Conservation (phyloP, 192 early-diverging fungal species). For the Pilobolus umbonatus region DNA sequence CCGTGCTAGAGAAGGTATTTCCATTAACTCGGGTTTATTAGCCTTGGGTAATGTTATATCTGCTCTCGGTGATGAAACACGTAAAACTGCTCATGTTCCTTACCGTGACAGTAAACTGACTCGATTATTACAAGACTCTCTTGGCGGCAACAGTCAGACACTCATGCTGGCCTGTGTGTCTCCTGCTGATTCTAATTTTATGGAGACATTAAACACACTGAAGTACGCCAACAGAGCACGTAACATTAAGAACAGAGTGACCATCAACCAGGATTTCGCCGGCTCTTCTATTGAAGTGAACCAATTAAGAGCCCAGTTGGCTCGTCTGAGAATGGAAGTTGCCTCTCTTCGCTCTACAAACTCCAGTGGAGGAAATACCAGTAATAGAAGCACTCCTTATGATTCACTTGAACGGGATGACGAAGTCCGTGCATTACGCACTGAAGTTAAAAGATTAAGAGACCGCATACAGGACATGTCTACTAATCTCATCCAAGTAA, state of each 20-base stretch:
- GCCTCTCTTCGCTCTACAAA: constrained; percentile 31
- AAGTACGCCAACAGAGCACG: constrained; percentile 95
- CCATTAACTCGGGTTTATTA: constrained; percentile 94
- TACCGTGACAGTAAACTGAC: constrained; percentile 98
- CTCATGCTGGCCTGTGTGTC: constrained; percentile 94
- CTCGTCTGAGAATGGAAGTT: constrained; percentile 49
- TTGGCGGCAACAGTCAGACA: constrained; percentile 93
- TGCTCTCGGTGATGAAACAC: constrained; percentile 79
- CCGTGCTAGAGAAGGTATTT: constrained; percentile 91
- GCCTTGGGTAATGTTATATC: constrained; percentile 97
- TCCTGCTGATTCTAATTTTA: constrained; percentile 76
- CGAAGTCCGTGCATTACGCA: constrained; percentile 40
- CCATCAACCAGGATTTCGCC: constrained; percentile 50
- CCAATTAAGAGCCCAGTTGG: constrained; percentile 49
- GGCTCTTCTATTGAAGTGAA: constrained; percentile 50
- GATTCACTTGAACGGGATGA: constrained; percentile 33
- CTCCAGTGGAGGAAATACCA: neutral
- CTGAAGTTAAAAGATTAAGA: constrained; percentile 44
- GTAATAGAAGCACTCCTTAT: neutral
- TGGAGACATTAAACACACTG: constrained; percentile 92
- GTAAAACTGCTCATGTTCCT: constrained; percentile 74
- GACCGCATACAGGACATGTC: constrained; percentile 44
- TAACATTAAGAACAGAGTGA: constrained; percentile 88
- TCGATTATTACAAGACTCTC: constrained; percentile 92
- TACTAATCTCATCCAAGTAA: constrained; percentile 38